These are phyloP conservation scores for Xylaria digitata DNA, from an alignment of 2,329 filamentous ascomycete genomes.

Conservation along the genomic window DNA sequence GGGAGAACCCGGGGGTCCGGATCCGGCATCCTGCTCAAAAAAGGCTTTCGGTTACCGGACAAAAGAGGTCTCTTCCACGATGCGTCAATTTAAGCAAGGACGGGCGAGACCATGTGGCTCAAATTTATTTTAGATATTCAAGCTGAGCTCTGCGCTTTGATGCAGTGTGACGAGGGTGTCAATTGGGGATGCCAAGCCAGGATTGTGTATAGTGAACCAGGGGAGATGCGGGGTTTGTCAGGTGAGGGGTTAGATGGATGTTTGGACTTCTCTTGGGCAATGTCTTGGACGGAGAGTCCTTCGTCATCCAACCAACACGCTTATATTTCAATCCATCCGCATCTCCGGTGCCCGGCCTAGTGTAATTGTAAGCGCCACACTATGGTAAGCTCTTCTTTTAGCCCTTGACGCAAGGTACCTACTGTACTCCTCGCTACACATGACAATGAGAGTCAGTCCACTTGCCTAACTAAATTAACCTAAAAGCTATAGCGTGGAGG, in stretches of 20 bases:
- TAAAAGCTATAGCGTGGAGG: no score
- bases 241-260: conserved; percentile 29
- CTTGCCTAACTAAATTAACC: background rate
- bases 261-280: conserved; percentile 13
- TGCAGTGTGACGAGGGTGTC: conserved; percentile 8
- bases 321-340: conserved; percentile 26
- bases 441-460: background rate
- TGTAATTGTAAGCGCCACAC: conserved; percentile 15
- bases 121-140: background rate
- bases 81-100: conserved; percentile 21
- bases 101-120: conserved; percentile 15
- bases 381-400: background rate
- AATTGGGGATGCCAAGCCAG: conserved; percentile 29
- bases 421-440: background rate
- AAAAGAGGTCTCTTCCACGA: conserved; percentile 2
- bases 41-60: conserved; percentile 1
- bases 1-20: conserved; percentile 9
- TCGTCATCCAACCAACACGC: conserved; percentile 11
- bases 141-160: conserved; percentile 24
- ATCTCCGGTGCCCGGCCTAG: conserved; percentile 30
- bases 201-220: conserved; percentile 7
- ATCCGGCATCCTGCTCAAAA: conserved; percentile 3
- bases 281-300: background rate
- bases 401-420: conserved; percentile 9
- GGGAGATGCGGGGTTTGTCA: conserved; percentile 35